A percentile compares a stretch with the other conserved stretches of the same genome.
phyloP scores from a whole-genome alignment of 225 moss, liverwort and hornwort genomes.

The Straminergon stramineum region DNA sequence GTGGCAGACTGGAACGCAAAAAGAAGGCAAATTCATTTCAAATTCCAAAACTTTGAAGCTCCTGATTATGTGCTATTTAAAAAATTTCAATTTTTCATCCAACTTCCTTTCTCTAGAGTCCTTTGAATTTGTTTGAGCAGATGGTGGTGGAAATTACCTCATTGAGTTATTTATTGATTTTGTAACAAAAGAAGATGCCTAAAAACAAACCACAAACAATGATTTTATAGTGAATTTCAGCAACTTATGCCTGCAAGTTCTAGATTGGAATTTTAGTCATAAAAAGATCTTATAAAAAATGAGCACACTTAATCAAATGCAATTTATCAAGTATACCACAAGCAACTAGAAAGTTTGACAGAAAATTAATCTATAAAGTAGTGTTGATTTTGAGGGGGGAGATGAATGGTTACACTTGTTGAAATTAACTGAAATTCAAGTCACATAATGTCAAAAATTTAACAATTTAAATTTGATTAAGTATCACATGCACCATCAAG shows the following conservation, averaged over 20 bases:
- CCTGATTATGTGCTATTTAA: not conserved
- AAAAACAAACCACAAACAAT: rapidly evolving
- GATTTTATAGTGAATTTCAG: rapidly evolving
- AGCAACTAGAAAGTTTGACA: not conserved
- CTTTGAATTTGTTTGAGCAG: not conserved
- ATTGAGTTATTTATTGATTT: too few relatives aligned
- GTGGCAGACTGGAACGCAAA: not conserved
- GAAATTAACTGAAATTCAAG: not conserved
- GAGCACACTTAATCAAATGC: not conserved
- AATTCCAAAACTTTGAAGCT: not conserved
- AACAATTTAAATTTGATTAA: not conserved
- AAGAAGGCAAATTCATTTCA: not conserved
- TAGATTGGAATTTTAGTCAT: not conserved
- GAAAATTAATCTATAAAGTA: too few relatives aligned
- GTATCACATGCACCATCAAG: not conserved
- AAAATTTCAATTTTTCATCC: not conserved
- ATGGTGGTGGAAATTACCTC: not conserved
- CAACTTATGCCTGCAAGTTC: not conserved
- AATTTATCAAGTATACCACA: not conserved
- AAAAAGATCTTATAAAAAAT: not conserved
- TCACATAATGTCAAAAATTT: not conserved
- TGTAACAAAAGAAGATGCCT: too few relatives aligned
- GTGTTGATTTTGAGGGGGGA: rapidly evolving
- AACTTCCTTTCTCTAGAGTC: not conserved
- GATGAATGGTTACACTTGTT: too few relatives aligned